Evolutionary conservation across 495 filamentous ascomycete genomes (phyloP).

Genomic region (Penicillium angulare): DNA sequence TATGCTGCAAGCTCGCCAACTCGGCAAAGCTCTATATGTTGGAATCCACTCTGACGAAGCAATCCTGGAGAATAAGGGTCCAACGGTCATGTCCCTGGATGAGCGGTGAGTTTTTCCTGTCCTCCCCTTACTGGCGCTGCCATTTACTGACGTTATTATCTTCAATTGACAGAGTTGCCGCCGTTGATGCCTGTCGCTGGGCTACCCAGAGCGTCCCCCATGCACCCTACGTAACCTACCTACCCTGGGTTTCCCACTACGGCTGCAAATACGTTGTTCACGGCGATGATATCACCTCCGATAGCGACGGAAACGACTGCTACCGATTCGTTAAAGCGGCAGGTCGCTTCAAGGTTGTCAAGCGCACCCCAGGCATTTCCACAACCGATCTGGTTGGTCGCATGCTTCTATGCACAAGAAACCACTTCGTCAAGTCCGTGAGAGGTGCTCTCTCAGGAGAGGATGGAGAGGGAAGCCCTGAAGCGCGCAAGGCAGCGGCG

Average conservation of each 20-base stretch:
- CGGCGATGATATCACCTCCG: constrained; percentile 86
- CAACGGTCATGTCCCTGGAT: constrained; percentile 90
- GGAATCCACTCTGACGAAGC: constrained; percentile 93
- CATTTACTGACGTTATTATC: constrained; percentile 12
- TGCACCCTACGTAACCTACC: constrained; percentile 91
- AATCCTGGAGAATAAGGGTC: constrained; percentile 95
- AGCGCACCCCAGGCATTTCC: constrained; percentile 92
- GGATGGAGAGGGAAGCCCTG: constrained; percentile 67
- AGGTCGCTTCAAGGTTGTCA: constrained; percentile 88
- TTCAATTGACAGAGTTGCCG: constrained; percentile 55
- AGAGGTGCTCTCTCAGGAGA: constrained; percentile 61
- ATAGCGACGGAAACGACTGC: constrained; percentile 86
- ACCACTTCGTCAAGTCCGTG: constrained; percentile 81
- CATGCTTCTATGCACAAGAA: constrained; percentile 91
- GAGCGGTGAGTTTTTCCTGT: constrained; percentile 68
- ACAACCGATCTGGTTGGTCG: constrained; percentile 96
- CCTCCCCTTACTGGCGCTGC: neutral
- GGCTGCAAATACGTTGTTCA: constrained; percentile 92
- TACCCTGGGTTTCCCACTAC: constrained; percentile 91
- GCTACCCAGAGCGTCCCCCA: constrained; percentile 75
- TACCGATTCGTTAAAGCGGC: constrained; percentile 95
- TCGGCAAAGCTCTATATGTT: constrained; percentile 84
- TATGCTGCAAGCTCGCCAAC: constrained; percentile 85
- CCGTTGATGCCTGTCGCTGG: constrained; percentile 94
- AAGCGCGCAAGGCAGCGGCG: constrained; percentile 61